Conservation (phyloP, 805 yeast genomes). For the Ogataea neopini region DNA sequence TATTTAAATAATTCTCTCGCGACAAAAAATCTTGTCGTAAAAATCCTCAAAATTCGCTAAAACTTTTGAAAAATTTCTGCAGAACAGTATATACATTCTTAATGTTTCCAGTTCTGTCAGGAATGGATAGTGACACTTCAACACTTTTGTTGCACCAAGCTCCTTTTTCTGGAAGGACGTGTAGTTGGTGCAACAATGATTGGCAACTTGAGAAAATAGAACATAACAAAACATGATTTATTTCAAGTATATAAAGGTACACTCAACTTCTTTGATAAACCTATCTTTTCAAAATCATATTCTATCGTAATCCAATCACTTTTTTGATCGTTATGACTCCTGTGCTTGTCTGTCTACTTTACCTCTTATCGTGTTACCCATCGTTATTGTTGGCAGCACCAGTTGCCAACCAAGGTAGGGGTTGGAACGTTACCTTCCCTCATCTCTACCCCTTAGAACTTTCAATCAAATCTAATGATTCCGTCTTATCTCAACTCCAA, state of each 20-base stretch:
- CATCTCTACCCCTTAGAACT: constrained; percentile 10
- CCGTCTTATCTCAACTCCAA: constrained; percentile 7
- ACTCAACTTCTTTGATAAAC: not conserved
- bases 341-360: not conserved
- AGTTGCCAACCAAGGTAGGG: not conserved
- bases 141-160: not conserved
- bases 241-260: not conserved
- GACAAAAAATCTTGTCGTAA: not conserved
- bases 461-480: constrained; percentile 7
- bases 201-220: not conserved
- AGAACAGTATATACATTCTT: no score
- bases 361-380: not conserved
- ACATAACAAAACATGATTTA: not conserved
- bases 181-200: not conserved
- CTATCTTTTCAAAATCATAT: no score
- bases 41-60: not conserved
- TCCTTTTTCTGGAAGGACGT: not conserved
- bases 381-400: not conserved
- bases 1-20: not conserved
- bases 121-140: not conserved
- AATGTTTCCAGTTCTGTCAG: no score
- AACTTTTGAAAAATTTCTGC: not conserved
- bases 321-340: not conserved
- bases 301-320: not conserved
- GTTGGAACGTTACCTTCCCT: not conserved